Evolutionary conservation across 2,329 filamentous ascomycete genomes (phyloP), one percentile per base, ranked within the genome.

Genomic region (Aspergillus sclerotialis): DNA sequence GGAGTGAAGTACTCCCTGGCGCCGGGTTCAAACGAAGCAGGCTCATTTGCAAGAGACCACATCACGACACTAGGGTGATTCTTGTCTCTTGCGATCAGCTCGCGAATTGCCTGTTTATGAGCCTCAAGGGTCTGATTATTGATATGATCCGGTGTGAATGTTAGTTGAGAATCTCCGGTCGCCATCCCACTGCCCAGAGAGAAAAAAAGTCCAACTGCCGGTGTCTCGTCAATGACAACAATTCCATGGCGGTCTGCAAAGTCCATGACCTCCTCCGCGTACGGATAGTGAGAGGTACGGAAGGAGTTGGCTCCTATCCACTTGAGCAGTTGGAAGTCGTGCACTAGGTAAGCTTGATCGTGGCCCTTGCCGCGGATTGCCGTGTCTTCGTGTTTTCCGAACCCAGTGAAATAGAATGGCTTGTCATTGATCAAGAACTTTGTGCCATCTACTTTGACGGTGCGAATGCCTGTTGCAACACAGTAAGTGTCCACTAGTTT

Each of bases 221-320:
- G 37, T 3, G 50, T 53, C 35, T 55, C 52, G 27, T 54, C 40
- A 25, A 56, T 50, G 7, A 56, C 41, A 8, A 55, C 48, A 28
- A 56, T 45, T 8, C 52, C 52, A 12, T 52, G 43, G 1, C 52
- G 42, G 25, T 56, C 53, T 5, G 52, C 51, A 23, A 46, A 56
- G 0, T 56, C 51, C 18, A 52, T 39, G 4, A 52, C 41, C n/a
- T 55, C 53, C 13, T 52, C 45, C 0, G 49, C 50, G 37, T 58
- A 56, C 1, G 54, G 55, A 26, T 58, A 58, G 35, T 58, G 50
- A 0, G 52, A 42, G 1, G 52, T 55, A 2, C 54, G 44, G 39
- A 58, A 58, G 4, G 54, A 58, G 37, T 58, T 58, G 2, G 55
- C 54, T 2, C 50, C 50, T 1, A 49, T 49, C 52, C 54, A 56